Conservation (phyloP, 2,329 filamentous ascomycete species). For the Ascochyta koolunga region DNA sequence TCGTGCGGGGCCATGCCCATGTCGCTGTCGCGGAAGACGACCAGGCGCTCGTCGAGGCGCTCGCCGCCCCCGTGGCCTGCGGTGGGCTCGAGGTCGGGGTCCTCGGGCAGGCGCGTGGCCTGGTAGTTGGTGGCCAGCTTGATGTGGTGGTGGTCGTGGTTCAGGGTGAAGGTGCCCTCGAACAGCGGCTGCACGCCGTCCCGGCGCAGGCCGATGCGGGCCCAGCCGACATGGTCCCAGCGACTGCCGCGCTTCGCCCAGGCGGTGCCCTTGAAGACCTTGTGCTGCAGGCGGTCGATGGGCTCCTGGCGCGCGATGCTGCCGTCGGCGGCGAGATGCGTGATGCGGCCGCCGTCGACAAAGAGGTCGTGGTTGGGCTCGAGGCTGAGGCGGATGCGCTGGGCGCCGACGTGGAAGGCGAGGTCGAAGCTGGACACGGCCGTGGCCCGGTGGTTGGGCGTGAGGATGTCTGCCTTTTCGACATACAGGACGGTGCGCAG, state of each 20-base stretch:
- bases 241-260: constrained; percentile 77
- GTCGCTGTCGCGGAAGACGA: constrained; percentile 92
- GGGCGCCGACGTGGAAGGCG: constrained; percentile 72
- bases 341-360: constrained; percentile 74
- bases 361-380: constrained; percentile 93
- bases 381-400: constrained; percentile 76
- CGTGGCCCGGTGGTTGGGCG: constrained; percentile 78
- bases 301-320: constrained; percentile 68
- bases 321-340: constrained; percentile 75
- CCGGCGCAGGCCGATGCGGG: constrained; percentile 75
- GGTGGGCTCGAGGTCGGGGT: constrained; percentile 70
- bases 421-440: constrained; percentile 85
- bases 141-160: constrained; percentile 85
- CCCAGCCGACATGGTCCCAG: constrained; percentile 87
- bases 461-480: constrained; percentile 77
- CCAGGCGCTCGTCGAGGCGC: constrained; percentile 78
- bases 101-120: constrained; percentile 69
- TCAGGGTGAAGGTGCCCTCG: constrained; percentile 83
- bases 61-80: too few species aligned
- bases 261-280: constrained; percentile 81
- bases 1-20: constrained; percentile 55
- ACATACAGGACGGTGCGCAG: constrained; percentile 75
- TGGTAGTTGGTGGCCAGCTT: constrained; percentile 77
- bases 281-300: constrained; percentile 75
- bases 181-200: constrained; percentile 84